Evolutionary conservation across 352 stramenopile species (phyloP).

Genomic region (Phytopythium vexans): DNA sequence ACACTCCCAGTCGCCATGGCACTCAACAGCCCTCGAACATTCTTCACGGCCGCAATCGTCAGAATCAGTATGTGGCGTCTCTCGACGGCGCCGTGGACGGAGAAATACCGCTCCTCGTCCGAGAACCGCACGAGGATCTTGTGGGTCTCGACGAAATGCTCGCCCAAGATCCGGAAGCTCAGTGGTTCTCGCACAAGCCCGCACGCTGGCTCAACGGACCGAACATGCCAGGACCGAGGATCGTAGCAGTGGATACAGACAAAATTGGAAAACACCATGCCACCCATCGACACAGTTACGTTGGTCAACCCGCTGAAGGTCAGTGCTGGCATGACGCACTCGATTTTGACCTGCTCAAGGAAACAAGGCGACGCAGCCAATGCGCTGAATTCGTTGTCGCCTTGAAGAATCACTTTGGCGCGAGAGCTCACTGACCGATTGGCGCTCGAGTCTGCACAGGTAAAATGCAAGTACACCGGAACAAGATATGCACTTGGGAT

Average conservation of each 20-base stretch:
- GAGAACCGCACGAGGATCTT: slow-evolving; percentile 57
- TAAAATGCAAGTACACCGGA: slow-evolving; percentile 34
- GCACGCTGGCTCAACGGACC: slow-evolving; percentile 37
- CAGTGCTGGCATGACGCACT: slow-evolving; percentile 53
- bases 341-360: slow-evolving; percentile 29
- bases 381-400: slow-evolving; percentile 5
- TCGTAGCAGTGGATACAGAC: slow-evolving; percentile 74
- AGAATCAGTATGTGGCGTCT: slow-evolving; percentile 50
- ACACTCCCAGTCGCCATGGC: slow-evolving; percentile 13
- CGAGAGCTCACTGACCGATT: slow-evolving; percentile 26
- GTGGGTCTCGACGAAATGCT: slow-evolving; percentile 68
- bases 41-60: slow-evolving; percentile 44
- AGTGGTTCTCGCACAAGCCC: slow-evolving; percentile 29
- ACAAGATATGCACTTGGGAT: neutral
- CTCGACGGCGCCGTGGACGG: slow-evolving; percentile 26
- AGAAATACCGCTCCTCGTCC: slow-evolving; percentile 40
- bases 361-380: slow-evolving; percentile 6
- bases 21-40: slow-evolving; percentile 34
- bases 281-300: slow-evolving; percentile 39
- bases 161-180: slow-evolving; percentile 40
- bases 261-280: slow-evolving; percentile 58
- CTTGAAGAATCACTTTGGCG: slow-evolving; percentile 36
- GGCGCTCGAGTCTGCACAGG: slow-evolving; percentile 40
- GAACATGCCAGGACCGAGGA: slow-evolving; percentile 46
- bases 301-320: slow-evolving; percentile 50